A percentile compares a stretch with the other conserved stretches of the same genome.
Evolutionary conservation across 306 rosid species (phyloP).

Genomic region (Lathyrus aphaca): DNA sequence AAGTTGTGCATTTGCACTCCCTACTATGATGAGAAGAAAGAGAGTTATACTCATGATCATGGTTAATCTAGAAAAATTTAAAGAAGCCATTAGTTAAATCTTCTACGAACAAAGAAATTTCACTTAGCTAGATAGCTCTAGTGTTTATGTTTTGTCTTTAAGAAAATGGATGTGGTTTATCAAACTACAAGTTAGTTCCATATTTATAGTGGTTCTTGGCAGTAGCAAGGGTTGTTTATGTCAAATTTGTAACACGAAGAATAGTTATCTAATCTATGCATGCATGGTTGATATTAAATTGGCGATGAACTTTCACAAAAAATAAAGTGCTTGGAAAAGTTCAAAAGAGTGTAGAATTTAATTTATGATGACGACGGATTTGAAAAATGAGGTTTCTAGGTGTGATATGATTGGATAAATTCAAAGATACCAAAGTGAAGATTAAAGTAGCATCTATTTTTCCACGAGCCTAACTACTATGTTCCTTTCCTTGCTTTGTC

Average conservation of each 20-base stretch:
- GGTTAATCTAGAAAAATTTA: constrained; percentile 3
- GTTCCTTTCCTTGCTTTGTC: constrained; percentile 38
- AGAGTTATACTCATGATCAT: constrained; percentile 31
- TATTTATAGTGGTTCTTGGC: constrained; percentile 40
- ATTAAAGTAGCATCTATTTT: constrained; percentile 25
- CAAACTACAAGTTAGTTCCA: constrained; percentile 11
- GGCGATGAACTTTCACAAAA: not conserved
- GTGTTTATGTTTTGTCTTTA: not conserved
- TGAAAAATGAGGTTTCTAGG: constrained; percentile 13
- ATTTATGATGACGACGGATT: not conserved
- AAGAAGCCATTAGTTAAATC: not conserved
- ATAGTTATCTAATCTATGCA: not conserved
- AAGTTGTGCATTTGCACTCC: constrained; percentile 65
- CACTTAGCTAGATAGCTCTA: not conserved
- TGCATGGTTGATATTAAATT: constrained; percentile 32
- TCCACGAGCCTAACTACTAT: constrained; percentile 23
- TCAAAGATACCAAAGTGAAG: constrained; percentile 14
- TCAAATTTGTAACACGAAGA: constrained; percentile 54
- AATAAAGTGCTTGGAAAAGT: not conserved
- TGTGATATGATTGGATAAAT: constrained; percentile 31
- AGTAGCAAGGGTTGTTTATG: not conserved
- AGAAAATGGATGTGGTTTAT: constrained; percentile 24
- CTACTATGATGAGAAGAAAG: constrained; percentile 45
- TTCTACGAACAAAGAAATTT: not conserved
- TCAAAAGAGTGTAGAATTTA: not conserved